These are phyloP conservation scores for Allium cepa DNA, from an alignment of 106 monocot genomes.

Conservation along the genomic window DNA sequence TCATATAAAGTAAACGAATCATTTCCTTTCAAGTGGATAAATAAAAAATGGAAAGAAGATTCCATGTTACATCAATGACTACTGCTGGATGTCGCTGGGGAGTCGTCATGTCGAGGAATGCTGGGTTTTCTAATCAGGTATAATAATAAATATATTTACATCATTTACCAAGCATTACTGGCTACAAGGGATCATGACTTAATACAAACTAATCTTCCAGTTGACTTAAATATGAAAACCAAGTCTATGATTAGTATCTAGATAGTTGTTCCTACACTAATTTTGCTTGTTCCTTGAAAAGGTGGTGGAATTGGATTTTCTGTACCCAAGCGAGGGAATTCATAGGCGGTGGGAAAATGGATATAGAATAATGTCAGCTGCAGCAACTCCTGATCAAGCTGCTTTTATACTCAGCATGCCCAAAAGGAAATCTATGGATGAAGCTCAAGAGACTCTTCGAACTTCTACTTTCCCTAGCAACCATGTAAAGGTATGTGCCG, in stretches of 20 bases:
- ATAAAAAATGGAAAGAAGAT: slow-evolving; percentile 99
- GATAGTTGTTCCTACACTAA: background rate
- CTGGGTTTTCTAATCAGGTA: slow-evolving; percentile 93
- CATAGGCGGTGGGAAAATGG: slow-evolving; percentile 93
- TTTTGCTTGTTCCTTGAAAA: slow-evolving; percentile 4
- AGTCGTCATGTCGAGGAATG: slow-evolving; percentile 93
- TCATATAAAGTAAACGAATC: slow-evolving; percentile 98
- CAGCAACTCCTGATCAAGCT: slow-evolving; percentile 94
- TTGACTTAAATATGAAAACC: no score
- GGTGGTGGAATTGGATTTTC: slow-evolving; percentile 97
- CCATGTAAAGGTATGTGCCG: slow-evolving; percentile 74
- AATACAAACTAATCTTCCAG: background rate
- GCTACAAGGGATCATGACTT: background rate
- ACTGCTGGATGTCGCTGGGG: slow-evolving; percentile 91
- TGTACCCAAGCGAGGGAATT: slow-evolving; percentile 97
- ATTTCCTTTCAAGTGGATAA: slow-evolving; percentile 98
- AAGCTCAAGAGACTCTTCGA: slow-evolving; percentile 93
- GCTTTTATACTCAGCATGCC: slow-evolving; percentile 93
- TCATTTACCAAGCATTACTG: no score
- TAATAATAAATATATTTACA: background rate
- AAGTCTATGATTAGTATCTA: no score
- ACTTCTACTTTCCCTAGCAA: slow-evolving; percentile 94
- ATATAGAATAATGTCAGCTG: slow-evolving; percentile 87
- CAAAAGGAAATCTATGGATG: slow-evolving; percentile 74
- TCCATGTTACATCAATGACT: slow-evolving; percentile 96